A percentile compares a stretch with the other conserved stretches of the same genome.
Evolutionary conservation across 352 stramenopile species (phyloP).

Genomic region (Blastocystis sp.): DNA sequence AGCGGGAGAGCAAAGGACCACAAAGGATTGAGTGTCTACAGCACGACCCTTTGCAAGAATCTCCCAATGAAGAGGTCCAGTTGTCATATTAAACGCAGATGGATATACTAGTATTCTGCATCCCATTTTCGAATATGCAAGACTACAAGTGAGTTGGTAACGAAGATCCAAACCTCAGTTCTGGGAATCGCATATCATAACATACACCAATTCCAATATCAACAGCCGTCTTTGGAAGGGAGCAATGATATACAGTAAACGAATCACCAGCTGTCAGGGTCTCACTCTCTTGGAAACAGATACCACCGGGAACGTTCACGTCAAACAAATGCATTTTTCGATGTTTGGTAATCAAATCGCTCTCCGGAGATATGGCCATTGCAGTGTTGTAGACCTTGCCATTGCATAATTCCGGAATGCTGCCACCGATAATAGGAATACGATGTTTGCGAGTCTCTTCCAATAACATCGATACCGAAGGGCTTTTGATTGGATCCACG

Average conservation of each 20-base stretch:
- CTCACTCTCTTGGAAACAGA: conserved; percentile 98
- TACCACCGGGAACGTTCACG: conserved; percentile 95
- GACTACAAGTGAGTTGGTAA: neutral
- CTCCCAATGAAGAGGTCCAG: conserved; percentile 95
- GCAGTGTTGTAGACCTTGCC: conserved; percentile 66
- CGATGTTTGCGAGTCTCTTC: conserved; percentile 76
- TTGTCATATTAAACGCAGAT: conserved; percentile 85
- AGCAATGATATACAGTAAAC: conserved; percentile 68
- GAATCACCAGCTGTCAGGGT: conserved; percentile 85
- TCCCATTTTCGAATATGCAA: conserved; percentile 75
- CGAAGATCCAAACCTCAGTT: conserved; percentile 80
- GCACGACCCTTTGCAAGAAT: conserved; percentile 89
- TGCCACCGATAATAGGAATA: conserved; percentile 45
- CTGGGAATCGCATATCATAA: conserved; percentile 98
- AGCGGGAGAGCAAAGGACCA: conserved; percentile 87
- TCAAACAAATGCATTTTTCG: conserved; percentile 88
- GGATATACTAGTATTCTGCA: conserved; percentile 78
- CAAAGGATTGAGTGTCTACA: conserved; percentile 84
- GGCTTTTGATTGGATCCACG: conserved; percentile 63
- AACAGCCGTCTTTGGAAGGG: conserved; percentile 74
- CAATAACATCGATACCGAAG: conserved; percentile 67
- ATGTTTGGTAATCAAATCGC: conserved; percentile 34
- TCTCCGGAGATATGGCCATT: conserved; percentile 63
- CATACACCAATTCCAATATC: conserved; percentile 94
- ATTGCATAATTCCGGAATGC: conserved; percentile 18